Conservation (phyloP, 1,139 yeast species). For the Geotrichum phurueaensis region DNA sequence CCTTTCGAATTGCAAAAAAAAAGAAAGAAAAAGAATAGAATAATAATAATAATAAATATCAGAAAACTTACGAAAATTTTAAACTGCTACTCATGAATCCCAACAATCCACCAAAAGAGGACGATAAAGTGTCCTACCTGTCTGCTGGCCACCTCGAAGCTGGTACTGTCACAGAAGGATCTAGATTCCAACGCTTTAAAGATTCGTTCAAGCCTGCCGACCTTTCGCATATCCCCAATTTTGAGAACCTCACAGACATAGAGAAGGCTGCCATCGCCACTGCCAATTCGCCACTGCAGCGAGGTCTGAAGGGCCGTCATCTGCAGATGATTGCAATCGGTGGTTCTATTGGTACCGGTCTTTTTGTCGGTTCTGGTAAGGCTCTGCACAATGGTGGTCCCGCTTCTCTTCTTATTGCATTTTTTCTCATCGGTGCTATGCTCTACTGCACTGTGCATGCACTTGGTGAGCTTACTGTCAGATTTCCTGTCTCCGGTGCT, state of each 20-base stretch:
- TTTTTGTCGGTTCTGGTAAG: slow-evolving; percentile 69
- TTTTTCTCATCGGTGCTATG: slow-evolving; percentile 39
- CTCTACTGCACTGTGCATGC: slow-evolving; percentile 52
- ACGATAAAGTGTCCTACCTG: slow-evolving; percentile 40
- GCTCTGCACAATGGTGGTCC: slow-evolving; percentile 72
- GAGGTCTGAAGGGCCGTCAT: slow-evolving; percentile 46
- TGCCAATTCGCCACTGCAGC: slow-evolving; percentile 37
- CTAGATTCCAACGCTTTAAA: slow-evolving; percentile 25
- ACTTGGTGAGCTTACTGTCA: slow-evolving; percentile 56
- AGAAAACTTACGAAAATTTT: neutral
- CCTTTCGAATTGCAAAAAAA: neutral
- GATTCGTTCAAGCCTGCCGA: slow-evolving; percentile 31
- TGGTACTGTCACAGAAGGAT: slow-evolving; percentile 23
- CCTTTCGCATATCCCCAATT: slow-evolving; percentile 17
- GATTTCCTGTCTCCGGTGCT: slow-evolving; percentile 58
- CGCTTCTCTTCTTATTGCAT: slow-evolving; percentile 56
- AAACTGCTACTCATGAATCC: neutral
- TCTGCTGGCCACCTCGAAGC: slow-evolving; percentile 42
- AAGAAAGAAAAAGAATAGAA: neutral
- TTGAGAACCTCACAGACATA: slow-evolving; percentile 24
- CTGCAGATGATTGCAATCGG: slow-evolving; percentile 72
- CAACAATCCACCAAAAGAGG: neutral
- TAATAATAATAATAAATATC: neutral
- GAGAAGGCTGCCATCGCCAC: slow-evolving; percentile 31
- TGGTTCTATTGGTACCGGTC: slow-evolving; percentile 77